Evolutionary conservation across 2,329 filamentous ascomycete species (phyloP).

Genomic region (Epichloe coenophiala): DNA sequence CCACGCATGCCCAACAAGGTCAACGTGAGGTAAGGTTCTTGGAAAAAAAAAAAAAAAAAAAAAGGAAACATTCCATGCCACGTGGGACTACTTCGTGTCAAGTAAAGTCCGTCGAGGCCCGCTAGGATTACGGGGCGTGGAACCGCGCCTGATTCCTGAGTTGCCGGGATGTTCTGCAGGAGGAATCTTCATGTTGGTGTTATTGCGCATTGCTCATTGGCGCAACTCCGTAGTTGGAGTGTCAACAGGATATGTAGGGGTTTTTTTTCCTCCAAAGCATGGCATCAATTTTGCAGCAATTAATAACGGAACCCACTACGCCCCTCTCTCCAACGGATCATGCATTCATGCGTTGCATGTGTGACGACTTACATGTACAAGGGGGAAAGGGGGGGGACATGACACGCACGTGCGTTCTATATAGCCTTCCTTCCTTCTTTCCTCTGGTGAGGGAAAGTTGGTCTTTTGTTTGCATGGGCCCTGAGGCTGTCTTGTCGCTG

Average conservation of each 20-base stretch:
- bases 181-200: too few species aligned
- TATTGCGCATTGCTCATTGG: too few species aligned
- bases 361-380: neutral
- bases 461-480: neutral
- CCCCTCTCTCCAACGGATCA: neutral
- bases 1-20: too few species aligned
- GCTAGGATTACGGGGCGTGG: conserved; percentile 9
- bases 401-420: neutral
- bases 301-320: neutral
- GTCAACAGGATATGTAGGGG: too few species aligned
- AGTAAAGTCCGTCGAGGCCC: too few species aligned
- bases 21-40: too few species aligned
- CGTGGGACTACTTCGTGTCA: neutral
- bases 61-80: neutral
- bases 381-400: neutral
- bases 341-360: conserved; percentile 3
- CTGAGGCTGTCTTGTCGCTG: neutral
- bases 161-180: neutral
- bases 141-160: conserved; percentile 14
- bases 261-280: neutral
- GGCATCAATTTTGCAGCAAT: neutral
- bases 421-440: neutral
- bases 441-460: neutral
- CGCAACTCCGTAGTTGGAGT: too few species aligned
- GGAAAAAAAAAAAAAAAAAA: too few species aligned